phyloP scores from a whole-genome alignment of 2,329 filamentous ascomycete species.

The Fusarium armeniacum region DNA sequence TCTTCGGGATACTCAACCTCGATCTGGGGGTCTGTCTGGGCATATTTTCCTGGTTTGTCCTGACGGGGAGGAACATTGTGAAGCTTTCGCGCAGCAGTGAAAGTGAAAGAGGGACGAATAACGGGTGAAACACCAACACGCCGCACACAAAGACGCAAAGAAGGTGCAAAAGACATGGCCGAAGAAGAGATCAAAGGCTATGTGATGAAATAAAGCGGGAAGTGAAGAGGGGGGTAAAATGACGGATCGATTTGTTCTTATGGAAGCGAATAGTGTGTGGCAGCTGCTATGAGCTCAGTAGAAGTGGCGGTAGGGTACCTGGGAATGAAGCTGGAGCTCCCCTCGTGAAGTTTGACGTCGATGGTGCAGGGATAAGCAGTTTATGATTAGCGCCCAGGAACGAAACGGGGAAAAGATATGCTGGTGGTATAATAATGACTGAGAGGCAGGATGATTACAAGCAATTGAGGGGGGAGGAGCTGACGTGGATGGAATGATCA shows the following conservation, averaged over 20 bases:
- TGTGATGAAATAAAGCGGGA: not conserved
- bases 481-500: conserved; percentile 8
- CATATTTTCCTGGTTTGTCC: conserved; percentile 73
- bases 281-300: conserved; percentile 28
- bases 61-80: conserved; percentile 54
- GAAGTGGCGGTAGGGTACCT: conserved; percentile 25
- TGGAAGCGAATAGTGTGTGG: conserved; percentile 21
- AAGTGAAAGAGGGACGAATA: conserved; percentile 45
- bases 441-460: conserved; percentile 4
- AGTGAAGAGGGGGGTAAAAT: not conserved
- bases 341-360: conserved; percentile 38
- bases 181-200: conserved; percentile 10
- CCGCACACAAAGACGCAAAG: conserved; percentile 51
- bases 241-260: conserved; percentile 23
- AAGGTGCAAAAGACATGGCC: conserved; percentile 45
- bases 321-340: conserved; percentile 36
- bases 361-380: conserved; percentile 34
- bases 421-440: conserved; percentile 20
- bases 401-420: conserved; percentile 41
- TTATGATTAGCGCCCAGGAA: conserved; percentile 33
- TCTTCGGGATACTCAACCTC: conserved; percentile 84
- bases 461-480: conserved; percentile 6
- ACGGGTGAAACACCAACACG: conserved; percentile 43
- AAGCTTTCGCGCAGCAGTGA: conserved; percentile 49
- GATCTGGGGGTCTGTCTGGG: conserved; percentile 84